Evolutionary conservation across 352 stramenopile genomes (phyloP).

Genomic region (Phytophthora pluvialis): DNA sequence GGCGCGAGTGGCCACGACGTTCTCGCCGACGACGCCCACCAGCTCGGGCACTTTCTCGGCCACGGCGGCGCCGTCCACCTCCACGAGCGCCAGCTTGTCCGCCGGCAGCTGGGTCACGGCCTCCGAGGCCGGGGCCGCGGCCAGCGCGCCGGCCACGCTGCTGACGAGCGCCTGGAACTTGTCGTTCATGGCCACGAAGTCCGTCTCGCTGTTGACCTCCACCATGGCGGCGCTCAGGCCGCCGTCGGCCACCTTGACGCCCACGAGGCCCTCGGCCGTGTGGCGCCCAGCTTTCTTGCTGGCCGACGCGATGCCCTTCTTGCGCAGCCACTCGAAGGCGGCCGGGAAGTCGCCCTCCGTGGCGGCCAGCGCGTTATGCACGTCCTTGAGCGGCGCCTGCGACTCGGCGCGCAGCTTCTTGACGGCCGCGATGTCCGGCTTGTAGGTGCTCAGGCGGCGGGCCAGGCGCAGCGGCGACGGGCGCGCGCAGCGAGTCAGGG

Average conservation of each 20-base stretch:
- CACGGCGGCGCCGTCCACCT: constrained; percentile 66
- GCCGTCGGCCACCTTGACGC: constrained; percentile 52
- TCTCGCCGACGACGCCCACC: constrained; percentile 88
- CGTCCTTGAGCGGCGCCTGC: constrained; percentile 89
- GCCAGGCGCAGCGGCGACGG: constrained; percentile 13
- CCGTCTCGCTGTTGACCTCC: constrained; percentile 95
- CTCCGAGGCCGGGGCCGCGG: constrained; percentile 25
- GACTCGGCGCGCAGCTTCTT: constrained; percentile 89
- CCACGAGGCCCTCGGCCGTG: constrained; percentile 80
- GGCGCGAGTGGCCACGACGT: constrained; percentile 79
- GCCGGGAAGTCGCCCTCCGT: constrained; percentile 83
- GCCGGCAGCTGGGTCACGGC: constrained; percentile 43
- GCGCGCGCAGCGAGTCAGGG: constrained; percentile 21
- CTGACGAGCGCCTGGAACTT: constrained; percentile 87
- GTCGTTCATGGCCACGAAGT: constrained; percentile 95
- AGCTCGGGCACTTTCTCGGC: constrained; percentile 77
- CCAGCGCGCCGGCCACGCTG: constrained; percentile 56
- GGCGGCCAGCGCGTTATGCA: constrained; percentile 87
- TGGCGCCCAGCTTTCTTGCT: constrained; percentile 80
- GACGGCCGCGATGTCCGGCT: constrained; percentile 84
- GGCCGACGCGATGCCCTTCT: constrained; percentile 86
- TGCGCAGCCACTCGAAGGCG: constrained; percentile 90
- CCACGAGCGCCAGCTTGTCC: constrained; percentile 52
- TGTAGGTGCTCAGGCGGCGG: constrained; percentile 74
- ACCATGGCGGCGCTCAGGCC: constrained; percentile 74